phyloP scores from a whole-genome alignment of 2,329 filamentous ascomycete genomes.

The Talaromyces sp. region DNA sequence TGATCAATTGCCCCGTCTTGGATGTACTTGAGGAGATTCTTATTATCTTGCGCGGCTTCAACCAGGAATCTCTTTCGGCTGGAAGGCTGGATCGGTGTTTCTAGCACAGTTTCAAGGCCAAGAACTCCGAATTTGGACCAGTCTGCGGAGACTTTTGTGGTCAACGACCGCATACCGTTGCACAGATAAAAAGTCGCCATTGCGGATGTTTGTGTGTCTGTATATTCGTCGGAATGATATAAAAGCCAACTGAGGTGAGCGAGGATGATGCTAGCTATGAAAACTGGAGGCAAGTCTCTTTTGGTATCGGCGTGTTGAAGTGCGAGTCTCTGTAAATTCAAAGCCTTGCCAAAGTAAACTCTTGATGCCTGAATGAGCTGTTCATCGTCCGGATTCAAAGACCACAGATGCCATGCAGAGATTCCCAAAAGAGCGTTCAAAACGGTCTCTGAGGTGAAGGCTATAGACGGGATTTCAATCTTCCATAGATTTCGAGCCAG shows the following conservation, averaged over 20 bases:
- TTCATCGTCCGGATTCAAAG: slow-evolving; percentile 6
- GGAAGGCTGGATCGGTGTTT: background rate
- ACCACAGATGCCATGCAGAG: slow-evolving; percentile 17
- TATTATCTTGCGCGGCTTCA: slow-evolving; percentile 1
- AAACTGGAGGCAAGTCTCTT: background rate
- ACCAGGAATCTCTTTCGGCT: background rate
- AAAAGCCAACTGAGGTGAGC: slow-evolving; percentile 16
- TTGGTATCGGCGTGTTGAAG: background rate
- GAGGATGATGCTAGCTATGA: slow-evolving; percentile 12
- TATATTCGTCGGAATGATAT: background rate
- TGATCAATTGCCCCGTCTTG: background rate
- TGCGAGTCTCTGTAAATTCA: slow-evolving; percentile 7
- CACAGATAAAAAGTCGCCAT: slow-evolving; percentile 7
- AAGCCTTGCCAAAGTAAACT: slow-evolving; percentile 10
- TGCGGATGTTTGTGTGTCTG: background rate
- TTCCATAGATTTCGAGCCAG: slow-evolving; percentile 6
- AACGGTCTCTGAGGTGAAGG: slow-evolving; percentile 13
- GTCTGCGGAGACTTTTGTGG: background rate
- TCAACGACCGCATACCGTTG: slow-evolving; percentile 3
- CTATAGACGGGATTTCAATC: slow-evolving; percentile 10
- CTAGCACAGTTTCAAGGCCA: background rate
- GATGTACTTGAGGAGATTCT: background rate
- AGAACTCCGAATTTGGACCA: slow-evolving; percentile 12
- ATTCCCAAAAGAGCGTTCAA: slow-evolving; percentile 14
- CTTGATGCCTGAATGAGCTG: background rate